Evolutionary conservation across 257 asterid species (phyloP).

Genomic region (Plectranthus barbatus): DNA sequence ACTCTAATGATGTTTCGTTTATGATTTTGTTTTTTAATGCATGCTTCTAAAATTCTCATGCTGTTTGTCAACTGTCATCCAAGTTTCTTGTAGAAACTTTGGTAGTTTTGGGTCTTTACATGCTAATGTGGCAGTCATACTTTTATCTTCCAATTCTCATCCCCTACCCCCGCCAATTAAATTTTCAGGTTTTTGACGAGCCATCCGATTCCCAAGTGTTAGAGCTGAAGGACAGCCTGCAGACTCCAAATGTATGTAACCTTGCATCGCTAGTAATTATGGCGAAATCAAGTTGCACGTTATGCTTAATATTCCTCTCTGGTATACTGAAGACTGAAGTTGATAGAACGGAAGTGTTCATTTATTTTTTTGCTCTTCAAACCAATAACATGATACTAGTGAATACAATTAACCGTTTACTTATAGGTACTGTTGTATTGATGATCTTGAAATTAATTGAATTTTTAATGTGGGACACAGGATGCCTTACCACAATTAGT

Average conservation of each 20-base stretch:
- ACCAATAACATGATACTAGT: not conserved
- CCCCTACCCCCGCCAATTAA: not conserved
- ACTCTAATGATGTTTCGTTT: slow-evolving; percentile 1
- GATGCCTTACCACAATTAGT: not conserved
- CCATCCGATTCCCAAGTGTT: slow-evolving; percentile 43
- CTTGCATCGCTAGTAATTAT: not conserved
- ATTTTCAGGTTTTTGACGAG: slow-evolving; percentile 58
- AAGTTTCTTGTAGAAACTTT: not conserved
- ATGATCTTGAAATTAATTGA: not conserved
- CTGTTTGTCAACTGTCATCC: not conserved
- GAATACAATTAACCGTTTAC: not conserved
- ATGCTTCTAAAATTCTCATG: not conserved
- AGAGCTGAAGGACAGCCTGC: slow-evolving; percentile 55
- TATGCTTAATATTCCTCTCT: too few species aligned
- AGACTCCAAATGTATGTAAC: slow-evolving; percentile 70
- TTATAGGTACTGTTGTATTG: not conserved
- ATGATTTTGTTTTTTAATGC: not conserved
- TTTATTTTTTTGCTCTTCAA: not conserved
- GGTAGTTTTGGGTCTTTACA: slow-evolving; percentile 3
- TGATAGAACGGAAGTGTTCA: not conserved
- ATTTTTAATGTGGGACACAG: not conserved
- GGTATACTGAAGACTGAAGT: not conserved
- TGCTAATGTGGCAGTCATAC: not conserved
- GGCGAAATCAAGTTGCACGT: too few species aligned
- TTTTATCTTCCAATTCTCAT: not conserved